These are phyloP conservation scores for Aspergillus bridgeri DNA, from an alignment of 495 filamentous ascomycete species.

Conservation along the genomic window DNA sequence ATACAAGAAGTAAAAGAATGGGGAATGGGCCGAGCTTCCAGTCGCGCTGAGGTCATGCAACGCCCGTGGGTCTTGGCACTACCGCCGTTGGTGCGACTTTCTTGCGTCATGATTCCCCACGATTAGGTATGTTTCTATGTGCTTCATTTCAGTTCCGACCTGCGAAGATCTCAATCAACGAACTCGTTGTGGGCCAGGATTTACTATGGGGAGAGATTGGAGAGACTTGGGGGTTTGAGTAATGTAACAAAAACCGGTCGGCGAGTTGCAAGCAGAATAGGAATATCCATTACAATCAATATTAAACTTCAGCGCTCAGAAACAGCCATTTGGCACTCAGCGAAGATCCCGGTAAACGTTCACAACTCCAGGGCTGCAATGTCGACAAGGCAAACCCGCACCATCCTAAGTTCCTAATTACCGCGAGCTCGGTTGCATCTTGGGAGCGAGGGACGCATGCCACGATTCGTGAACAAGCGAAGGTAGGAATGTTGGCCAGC, in stretches of 20 bases:
- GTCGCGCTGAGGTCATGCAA: conserved; percentile 17
- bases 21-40: neutral
- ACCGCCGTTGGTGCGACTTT: too few species aligned
- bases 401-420: conserved; percentile 83
- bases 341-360: conserved; percentile 45
- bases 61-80: neutral
- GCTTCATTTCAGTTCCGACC: too few species aligned
- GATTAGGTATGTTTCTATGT: too few species aligned
- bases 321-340: conserved; percentile 76
- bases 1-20: neutral
- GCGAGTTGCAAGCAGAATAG: neutral
- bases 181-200: too few species aligned
- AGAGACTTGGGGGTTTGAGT: too few species aligned
- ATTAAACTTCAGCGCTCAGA: conserved; percentile 78
- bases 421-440: conserved; percentile 54
- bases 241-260: neutral
- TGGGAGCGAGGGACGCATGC: conserved; percentile 71
- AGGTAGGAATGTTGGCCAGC: conserved; percentile 63
- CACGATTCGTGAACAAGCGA: conserved; percentile 73
- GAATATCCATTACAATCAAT: conserved; percentile 30
- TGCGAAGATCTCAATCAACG: too few species aligned
- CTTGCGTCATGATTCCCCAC: too few species aligned
- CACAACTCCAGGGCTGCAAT: conserved; percentile 63
- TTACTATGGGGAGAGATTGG: too few species aligned
- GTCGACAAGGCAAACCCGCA: conserved; percentile 83